Percentiles rank a stretch among this genome's conserved stretches.
Conservation (phyloP, 2,329 filamentous ascomycete genomes). For the Stagonosporopsis chrysanthemi region DNA sequence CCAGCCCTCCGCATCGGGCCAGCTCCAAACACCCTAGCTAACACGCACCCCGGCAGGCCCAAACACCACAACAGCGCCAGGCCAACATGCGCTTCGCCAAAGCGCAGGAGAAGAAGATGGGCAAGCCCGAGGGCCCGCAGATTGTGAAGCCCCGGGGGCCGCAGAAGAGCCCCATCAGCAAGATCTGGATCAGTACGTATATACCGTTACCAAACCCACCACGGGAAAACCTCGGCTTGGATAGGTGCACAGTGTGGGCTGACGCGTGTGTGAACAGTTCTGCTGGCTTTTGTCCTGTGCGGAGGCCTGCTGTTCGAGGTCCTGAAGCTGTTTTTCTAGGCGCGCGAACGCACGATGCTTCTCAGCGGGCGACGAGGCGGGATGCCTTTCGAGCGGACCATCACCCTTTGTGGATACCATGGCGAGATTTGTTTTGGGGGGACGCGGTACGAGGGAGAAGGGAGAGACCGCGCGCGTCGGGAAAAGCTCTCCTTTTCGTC, state of each 20-base stretch:
- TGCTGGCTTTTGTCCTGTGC: conserved; percentile 69
- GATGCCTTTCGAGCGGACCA: background rate
- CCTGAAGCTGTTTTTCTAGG: conserved; percentile 56
- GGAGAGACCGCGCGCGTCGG: background rate
- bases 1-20: conserved; percentile 8
- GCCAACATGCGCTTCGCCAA: conserved; percentile 81
- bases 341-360: background rate
- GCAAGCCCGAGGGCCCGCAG: conserved; percentile 63
- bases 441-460: background rate
- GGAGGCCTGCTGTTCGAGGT: conserved; percentile 68
- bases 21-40: background rate
- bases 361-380: background rate
- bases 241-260: background rate
- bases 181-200: conserved; percentile 65
- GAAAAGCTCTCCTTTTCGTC: conserved; percentile 1
- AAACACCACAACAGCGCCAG: conserved; percentile 84
- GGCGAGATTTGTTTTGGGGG: background rate
- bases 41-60: conserved; percentile 62
- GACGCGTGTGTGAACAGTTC: conserved; percentile 50
- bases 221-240: no score
- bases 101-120: conserved; percentile 75
- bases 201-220: no score
- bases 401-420: background rate
- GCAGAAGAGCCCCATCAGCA: conserved; percentile 62
- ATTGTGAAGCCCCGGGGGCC: conserved; percentile 60